A percentile compares a stretch with the other conserved stretches of the same genome.
phyloP scores from a whole-genome alignment of 441 rosid genomes.

The Isatis lusitanica region DNA sequence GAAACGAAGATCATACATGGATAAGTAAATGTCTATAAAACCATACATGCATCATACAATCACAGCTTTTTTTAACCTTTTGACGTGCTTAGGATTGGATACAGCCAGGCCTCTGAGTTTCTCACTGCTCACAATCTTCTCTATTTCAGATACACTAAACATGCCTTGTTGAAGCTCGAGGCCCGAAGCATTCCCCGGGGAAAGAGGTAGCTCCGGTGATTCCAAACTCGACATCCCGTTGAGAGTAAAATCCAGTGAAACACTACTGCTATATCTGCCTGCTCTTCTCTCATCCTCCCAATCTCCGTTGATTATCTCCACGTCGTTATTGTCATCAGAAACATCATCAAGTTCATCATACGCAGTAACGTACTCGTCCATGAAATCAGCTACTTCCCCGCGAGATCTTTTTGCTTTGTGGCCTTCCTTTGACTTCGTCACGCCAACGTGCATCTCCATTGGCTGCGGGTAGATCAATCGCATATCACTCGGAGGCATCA shows the following conservation, averaged over 20 bases:
- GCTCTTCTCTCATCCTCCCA: neutral
- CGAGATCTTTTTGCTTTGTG: neutral
- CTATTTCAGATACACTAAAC: neutral
- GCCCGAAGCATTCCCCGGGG: neutral
- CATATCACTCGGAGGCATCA: slow-evolving; percentile 10
- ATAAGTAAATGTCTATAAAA: neutral
- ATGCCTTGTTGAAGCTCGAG: neutral
- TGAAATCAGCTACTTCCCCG: neutral
- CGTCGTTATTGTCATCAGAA: too few relatives aligned
- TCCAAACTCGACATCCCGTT: too few relatives aligned
- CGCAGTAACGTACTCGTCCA: neutral
- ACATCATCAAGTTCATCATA: too few relatives aligned
- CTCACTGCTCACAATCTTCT: neutral
- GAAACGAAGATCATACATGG: neutral
- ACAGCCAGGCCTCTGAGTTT: neutral
- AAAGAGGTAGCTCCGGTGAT: neutral
- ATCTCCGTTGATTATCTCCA: neutral
- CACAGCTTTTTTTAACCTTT: neutral
- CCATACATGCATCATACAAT: neutral
- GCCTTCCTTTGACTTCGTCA: neutral
- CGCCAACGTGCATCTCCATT: neutral
- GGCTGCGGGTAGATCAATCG: neutral
- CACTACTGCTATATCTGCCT: slow-evolving; percentile 59
- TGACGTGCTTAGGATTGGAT: neutral
- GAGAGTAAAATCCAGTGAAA: slow-evolving; percentile 61